phyloP scores from a whole-genome alignment of 257 asterid species.

The Anisodus acutangulus region DNA sequence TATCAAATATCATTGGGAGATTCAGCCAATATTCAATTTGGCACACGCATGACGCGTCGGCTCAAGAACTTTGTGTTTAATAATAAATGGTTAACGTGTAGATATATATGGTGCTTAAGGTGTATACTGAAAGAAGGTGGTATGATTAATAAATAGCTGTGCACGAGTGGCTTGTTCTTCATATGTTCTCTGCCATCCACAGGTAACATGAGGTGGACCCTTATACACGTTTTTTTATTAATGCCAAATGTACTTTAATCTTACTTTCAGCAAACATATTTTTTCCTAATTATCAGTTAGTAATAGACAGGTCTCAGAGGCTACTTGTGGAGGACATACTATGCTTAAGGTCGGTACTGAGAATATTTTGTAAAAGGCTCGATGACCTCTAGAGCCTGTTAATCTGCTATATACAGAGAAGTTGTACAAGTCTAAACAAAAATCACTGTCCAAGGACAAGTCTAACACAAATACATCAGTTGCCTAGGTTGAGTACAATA shows the following conservation, averaged over 20 bases:
- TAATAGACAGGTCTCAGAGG: neutral
- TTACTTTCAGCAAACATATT: neutral
- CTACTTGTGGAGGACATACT: neutral
- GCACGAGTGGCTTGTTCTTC: constrained; percentile 25
- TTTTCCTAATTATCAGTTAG: neutral
- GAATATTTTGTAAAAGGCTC: too few relatives aligned
- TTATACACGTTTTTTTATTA: neutral
- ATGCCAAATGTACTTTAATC: neutral
- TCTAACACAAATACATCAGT: too few relatives aligned
- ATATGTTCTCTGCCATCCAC: constrained; percentile 8
- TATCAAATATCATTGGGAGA: neutral
- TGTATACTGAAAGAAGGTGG: neutral
- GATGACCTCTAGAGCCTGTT: too few relatives aligned
- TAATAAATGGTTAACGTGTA: neutral
- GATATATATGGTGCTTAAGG: neutral
- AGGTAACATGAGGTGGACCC: neutral
- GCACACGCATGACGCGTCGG: neutral
- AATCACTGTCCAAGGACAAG: too few relatives aligned
- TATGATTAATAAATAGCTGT: neutral
- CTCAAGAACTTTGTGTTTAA: neutral
- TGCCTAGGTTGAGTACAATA: too few relatives aligned
- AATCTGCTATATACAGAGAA: too few relatives aligned
- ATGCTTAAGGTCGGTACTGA: neutral
- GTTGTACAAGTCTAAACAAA: too few relatives aligned
- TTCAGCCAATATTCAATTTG: neutral